Evolutionary conservation across 108 stramenopile genomes (phyloP), one percentile per base, ranked within the genome.

Genomic region (Nitzschia inconspicua): DNA sequence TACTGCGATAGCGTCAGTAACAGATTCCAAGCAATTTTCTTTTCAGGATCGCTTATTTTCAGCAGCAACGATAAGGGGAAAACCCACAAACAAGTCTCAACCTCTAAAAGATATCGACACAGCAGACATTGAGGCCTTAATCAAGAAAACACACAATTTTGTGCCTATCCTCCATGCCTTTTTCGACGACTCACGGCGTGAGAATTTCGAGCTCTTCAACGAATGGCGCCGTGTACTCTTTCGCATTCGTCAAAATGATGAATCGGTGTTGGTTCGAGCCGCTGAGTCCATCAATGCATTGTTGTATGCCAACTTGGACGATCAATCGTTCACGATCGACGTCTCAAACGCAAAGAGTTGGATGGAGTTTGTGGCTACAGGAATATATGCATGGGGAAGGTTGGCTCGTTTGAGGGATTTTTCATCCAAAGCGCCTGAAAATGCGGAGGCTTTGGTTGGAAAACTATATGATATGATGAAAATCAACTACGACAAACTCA

Each of bases 301-400:
- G 2, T 23, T 54, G 0, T 35, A 37, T 31, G 6, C 9, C 35
- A 54, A 36, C 11, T 18, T 54, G 18, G 53, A 54, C 34, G 5
- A 37, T 16, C 37, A 39, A 39, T 39, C 37, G n/a, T 16, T 7
- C n/a, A 8, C 23, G 4, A 24, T 0, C 25, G 14, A 5, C 7
- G 29, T n/a, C 7, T 28, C 22, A 14, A 49, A 49, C 25, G 16
- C 13, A 11, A 6, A 23, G 25, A 49, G 20, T 13, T 31, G 32
- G 3, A 0, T 9, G 4, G 8, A 37, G 6, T 36, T 35, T 54
- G 16, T 54, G 11, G 24, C 53, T 8, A 54, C 53, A 3, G 53
- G 53, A 13, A 54, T 54, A 14, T 54, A 54, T 54, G 53, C 53
- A 16, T 54, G 53, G 53, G 53, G 53, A 20, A 54, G 53, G 37